These are phyloP conservation scores for Eutypa lata DNA, from an alignment of 2,329 filamentous ascomycete species.

Conservation along the genomic window DNA sequence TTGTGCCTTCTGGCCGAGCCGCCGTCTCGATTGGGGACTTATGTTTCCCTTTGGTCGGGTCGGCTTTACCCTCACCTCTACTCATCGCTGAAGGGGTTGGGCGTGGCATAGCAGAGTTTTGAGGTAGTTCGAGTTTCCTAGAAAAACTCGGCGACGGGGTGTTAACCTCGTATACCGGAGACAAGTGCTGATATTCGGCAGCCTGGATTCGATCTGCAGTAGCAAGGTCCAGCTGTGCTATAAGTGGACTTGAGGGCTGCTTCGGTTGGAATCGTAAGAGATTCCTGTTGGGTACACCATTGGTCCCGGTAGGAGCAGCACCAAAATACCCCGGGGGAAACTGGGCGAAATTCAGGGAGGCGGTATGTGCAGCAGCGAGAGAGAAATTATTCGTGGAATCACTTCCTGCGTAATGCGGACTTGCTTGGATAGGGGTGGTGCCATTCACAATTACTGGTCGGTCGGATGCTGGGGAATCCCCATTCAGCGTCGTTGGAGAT, in stretches of 20 bases:
- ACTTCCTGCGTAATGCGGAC: constrained; percentile 10
- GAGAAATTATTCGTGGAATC: constrained; percentile 26
- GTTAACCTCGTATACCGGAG: constrained; percentile 71
- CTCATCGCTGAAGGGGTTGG: constrained; percentile 7
- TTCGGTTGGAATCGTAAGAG: constrained; percentile 32
- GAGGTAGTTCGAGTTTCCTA: constrained; percentile 48
- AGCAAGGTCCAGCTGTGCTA: constrained; percentile 56
- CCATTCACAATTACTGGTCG: constrained; percentile 48
- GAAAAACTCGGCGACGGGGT: constrained; percentile 65
- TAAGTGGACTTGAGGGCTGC: constrained; percentile 44
- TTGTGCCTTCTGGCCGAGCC: constrained; percentile 16
- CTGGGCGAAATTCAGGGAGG: constrained; percentile 11
- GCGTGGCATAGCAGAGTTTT: constrained; percentile 18
- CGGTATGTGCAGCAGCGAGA: constrained; percentile 22
- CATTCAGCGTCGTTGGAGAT: constrained; percentile 17
- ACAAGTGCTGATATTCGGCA: constrained; percentile 54
- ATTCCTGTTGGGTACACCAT: constrained; percentile 5
- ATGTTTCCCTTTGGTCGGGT: constrained; percentile 24
- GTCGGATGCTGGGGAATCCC: constrained; percentile 30
- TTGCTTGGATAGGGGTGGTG: constrained; percentile 10
- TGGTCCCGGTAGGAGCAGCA: constrained; percentile 12
- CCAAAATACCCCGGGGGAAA: constrained; percentile 20
- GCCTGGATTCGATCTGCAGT: constrained; percentile 40
- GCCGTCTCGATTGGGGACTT: constrained; percentile 22
- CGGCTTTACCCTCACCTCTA: constrained; percentile 17